These are phyloP conservation scores for Neofusicoccum ribis DNA, from an alignment of 2,329 filamentous ascomycete species.

Conservation along the genomic window DNA sequence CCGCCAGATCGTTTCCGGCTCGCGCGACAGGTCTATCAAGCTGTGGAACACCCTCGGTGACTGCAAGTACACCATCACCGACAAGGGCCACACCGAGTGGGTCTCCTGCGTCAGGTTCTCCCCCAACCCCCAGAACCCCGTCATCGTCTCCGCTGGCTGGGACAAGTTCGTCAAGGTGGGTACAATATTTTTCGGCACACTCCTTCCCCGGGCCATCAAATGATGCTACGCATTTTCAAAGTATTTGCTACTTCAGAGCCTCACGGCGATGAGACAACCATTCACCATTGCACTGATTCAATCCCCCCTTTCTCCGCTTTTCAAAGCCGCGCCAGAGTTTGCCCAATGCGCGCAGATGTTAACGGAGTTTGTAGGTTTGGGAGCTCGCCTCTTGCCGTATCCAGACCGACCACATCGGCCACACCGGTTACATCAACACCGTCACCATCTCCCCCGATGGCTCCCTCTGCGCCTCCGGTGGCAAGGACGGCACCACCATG, in stretches of 20 bases:
- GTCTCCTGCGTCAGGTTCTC: slow-evolving; percentile 99
- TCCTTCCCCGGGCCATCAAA: slow-evolving; percentile 49
- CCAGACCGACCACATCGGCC: slow-evolving; percentile 99
- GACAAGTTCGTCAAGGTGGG: slow-evolving; percentile 99
- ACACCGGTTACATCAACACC: slow-evolving; percentile 99
- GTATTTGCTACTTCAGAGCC: slow-evolving; percentile 99
- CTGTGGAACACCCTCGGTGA: slow-evolving; percentile 99
- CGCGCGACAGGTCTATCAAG: slow-evolving; percentile 98
- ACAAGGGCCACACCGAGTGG: slow-evolving; percentile 99
- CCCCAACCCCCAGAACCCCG: slow-evolving; percentile 99
- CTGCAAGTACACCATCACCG: slow-evolving; percentile 99
- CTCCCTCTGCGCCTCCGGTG: slow-evolving; percentile 97
- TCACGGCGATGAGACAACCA: slow-evolving; percentile 94
- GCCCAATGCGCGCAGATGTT: slow-evolving; percentile 25
- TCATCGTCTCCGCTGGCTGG: slow-evolving; percentile 98
- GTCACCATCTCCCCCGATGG: slow-evolving; percentile 99
- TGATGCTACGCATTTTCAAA: slow-evolving; percentile 89
- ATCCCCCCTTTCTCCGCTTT: slow-evolving; percentile 24
- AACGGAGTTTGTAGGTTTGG: slow-evolving; percentile 74
- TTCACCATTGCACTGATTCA: slow-evolving; percentile 83
- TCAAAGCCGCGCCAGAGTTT: neutral
- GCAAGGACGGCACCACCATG: slow-evolving; percentile 99
- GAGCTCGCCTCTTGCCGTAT: slow-evolving; percentile 99
- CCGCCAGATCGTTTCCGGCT: slow-evolving; percentile 99
- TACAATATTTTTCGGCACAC: slow-evolving; percentile 28